Evolutionary conservation across 2,329 filamentous ascomycete genomes (phyloP), one percentile per base, ranked within the genome.

Genomic region (Cyphellophora europaea): DNA sequence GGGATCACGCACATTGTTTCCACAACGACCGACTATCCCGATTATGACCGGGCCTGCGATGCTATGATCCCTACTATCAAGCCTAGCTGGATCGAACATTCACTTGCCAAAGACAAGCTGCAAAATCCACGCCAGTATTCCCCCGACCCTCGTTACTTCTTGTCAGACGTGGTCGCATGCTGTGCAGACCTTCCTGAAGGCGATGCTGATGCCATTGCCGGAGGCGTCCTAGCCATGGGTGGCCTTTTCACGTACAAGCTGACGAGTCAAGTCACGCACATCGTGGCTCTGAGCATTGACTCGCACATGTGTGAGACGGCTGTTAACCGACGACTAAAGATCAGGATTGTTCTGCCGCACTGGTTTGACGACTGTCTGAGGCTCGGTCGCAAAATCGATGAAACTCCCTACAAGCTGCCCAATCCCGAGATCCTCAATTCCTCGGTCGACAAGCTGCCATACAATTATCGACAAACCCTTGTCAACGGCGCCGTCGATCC

Each of bases 301-400:
- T 74, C 88, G 37, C 72, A 77, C 3, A 86, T 87, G 55, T 82
- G 80, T 42, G 53, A 70, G 41, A 55, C 74, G 35, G 81, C 79
- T 1, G 45, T 66, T 28, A 63, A 70, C 6, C 93, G 79, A 57
- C 72, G 71, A 2, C 66, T 84, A 35, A 77, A 76, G 36, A 77
- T 77, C 57, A 88, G 86, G 58, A 81, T 95, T 40, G 84, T 98
- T 12, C 67, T 98, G 34, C 91, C 91, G 23, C 32, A 40, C 43
- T 88, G 83, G 87, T 95, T 98, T 53, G 89, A 96, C 49, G 89
- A 95, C 55, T 98, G 91, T 59, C 74, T 98, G 48, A 91, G 84
- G 58, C 74, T 98, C 17, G 88, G 89, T 32, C 88, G 86, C 58
- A 78, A 84, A 40, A 95, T 98, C 48, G 82, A 85, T 48, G 91